Conservation (phyloP, 768 basidiomycete species). For the Suillus sp. region DNA sequence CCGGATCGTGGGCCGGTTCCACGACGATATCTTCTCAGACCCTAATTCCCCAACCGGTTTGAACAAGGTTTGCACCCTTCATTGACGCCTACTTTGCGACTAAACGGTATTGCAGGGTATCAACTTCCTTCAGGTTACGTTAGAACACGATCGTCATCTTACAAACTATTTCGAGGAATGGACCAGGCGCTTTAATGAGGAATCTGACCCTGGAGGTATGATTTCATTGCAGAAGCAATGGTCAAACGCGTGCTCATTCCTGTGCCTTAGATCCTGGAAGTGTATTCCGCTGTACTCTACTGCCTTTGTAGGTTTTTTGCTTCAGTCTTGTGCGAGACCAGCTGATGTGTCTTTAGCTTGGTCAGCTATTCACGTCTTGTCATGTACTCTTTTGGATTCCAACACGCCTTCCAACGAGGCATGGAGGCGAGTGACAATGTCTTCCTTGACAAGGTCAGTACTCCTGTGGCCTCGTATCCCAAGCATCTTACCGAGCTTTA, state of each 20-base stretch:
- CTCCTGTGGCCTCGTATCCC: not conserved
- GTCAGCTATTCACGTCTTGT: conserved; percentile 79
- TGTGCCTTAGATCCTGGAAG: conserved; percentile 51
- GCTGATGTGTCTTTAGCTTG: conserved; percentile 46
- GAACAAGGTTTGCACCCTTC: conserved; percentile 54
- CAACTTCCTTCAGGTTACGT: conserved; percentile 67
- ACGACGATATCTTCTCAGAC: conserved; percentile 77
- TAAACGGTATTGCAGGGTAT: conserved; percentile 44
- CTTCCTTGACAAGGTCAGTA: conserved; percentile 65
- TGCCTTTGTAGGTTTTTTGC: conserved; percentile 68
- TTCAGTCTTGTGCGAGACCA: conserved; percentile 1
- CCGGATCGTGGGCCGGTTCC: conserved; percentile 71
- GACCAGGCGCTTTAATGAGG: conserved; percentile 56
- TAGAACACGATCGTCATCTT: conserved; percentile 59
- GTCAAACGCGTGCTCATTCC: conserved; percentile 1
- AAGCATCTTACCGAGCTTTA: not conserved
- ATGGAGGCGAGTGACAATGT: conserved; percentile 61
- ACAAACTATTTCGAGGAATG: conserved; percentile 67
- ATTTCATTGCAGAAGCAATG: not conserved
- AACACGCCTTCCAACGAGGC: conserved; percentile 76
- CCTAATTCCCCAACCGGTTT: conserved; percentile 65
- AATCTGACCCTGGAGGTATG: conserved; percentile 60
- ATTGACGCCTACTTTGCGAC: not conserved
- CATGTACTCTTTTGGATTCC: conserved; percentile 87
- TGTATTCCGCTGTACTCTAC: conserved; percentile 61